These are phyloP conservation scores for Pythium myriotylum DNA, from an alignment of 352 stramenopile species.

Conservation along the genomic window DNA sequence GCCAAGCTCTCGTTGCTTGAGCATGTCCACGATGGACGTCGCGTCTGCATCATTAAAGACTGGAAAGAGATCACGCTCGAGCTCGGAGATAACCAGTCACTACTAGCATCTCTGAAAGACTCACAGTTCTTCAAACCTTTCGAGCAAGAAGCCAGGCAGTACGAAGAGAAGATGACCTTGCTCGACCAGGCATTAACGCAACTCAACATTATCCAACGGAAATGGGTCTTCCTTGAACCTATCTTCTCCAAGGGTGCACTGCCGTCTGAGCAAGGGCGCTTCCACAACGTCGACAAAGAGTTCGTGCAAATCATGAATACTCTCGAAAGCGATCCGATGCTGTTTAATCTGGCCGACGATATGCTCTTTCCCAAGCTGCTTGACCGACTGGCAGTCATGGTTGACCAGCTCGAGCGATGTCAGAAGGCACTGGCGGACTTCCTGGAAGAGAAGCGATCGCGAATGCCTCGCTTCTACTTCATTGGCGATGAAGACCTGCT, in stretches of 20 bases:
- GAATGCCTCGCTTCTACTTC: constrained; percentile 97
- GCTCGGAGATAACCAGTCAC: constrained; percentile 94
- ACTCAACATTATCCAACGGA: constrained; percentile 93
- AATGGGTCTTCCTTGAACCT: constrained; percentile 96
- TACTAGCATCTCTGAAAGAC: constrained; percentile 94
- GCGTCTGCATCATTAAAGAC: constrained; percentile 93
- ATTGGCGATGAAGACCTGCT: constrained; percentile 96
- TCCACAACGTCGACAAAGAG: constrained; percentile 92
- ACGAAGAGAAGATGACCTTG: constrained; percentile 90
- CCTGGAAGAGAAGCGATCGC: constrained; percentile 92
- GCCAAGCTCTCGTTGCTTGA: constrained; percentile 87
- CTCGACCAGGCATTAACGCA: constrained; percentile 83
- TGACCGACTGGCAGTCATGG: constrained; percentile 80
- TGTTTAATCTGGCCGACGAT: constrained; percentile 94
- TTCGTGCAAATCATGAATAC: constrained; percentile 93
- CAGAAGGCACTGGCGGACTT: constrained; percentile 95
- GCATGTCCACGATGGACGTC: constrained; percentile 82
- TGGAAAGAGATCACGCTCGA: constrained; percentile 96
- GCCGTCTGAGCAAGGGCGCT: constrained; percentile 89
- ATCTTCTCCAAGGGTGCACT: constrained; percentile 96
- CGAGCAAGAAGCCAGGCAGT: constrained; percentile 87
- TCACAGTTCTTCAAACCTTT: constrained; percentile 97
- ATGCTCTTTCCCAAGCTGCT: constrained; percentile 88
- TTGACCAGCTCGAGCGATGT: constrained; percentile 94
- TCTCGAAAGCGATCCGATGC: constrained; percentile 87